A percentile compares a stretch with the other conserved stretches of the same genome.
Conservation (phyloP, 257 asterid genomes). For the Fraxinus anomala region DNA sequence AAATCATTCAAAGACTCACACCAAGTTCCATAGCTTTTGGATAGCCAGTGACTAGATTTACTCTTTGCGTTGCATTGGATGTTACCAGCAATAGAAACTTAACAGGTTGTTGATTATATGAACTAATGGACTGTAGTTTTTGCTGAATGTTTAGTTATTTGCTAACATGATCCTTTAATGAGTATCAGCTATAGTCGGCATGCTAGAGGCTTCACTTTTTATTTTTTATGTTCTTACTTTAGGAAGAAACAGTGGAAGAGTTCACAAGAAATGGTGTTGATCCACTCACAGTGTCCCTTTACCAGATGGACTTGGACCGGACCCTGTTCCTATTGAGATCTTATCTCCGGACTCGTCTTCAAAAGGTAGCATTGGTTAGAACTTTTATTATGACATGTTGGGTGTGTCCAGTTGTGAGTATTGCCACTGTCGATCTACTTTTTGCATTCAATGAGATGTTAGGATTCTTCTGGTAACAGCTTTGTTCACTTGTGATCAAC, state of each 20-base stretch:
- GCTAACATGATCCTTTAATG: neutral
- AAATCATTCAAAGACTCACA: neutral
- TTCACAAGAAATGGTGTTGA: slow-evolving; percentile 58
- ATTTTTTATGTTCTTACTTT: slow-evolving; percentile 1
- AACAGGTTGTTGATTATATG: neutral
- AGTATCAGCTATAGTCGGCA: neutral
- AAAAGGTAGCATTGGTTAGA: slow-evolving; percentile 54
- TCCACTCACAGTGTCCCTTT: slow-evolving; percentile 81
- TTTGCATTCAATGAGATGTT: neutral
- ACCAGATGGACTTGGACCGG: slow-evolving; percentile 93
- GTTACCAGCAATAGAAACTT: neutral
- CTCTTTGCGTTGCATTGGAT: neutral
- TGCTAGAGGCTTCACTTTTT: neutral
- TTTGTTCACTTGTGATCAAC: slow-evolving; percentile 25
- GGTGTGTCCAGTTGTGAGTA: neutral
- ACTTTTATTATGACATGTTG: slow-evolving; percentile 6
- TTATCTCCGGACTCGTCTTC: slow-evolving; percentile 85
- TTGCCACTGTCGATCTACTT: neutral
- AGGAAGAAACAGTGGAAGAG: slow-evolving; percentile 82
- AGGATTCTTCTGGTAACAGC: neutral
- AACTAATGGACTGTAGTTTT: neutral
- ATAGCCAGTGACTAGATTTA: neutral
- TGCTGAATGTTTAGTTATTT: neutral
- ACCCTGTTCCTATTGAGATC: slow-evolving; percentile 79
- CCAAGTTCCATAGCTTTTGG: neutral